Conservation (phyloP, 1,284 basidiomycete genomes). For the Ganoderma sinense region DNA sequence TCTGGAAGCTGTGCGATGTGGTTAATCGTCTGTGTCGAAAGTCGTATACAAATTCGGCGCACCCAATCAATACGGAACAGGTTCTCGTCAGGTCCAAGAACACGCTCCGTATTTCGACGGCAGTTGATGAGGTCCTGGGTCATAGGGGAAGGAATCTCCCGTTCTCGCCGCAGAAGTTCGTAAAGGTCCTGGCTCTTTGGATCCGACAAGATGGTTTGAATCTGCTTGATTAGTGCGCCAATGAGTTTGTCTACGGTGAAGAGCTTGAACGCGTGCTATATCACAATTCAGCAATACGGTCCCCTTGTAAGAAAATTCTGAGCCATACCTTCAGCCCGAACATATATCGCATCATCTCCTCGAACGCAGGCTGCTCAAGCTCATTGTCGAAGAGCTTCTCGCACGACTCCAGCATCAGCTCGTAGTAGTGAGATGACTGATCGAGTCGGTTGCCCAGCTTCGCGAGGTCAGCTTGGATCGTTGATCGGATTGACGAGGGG, state of each 20-base stretch:
- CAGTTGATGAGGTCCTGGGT: constrained; percentile 89
- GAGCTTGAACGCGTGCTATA: constrained; percentile 79
- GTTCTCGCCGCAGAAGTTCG: constrained; percentile 81
- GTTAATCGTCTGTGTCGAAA: background rate
- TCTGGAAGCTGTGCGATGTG: constrained; percentile 69
- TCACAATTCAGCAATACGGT: background rate
- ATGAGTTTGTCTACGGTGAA: constrained; percentile 96
- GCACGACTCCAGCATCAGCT: constrained; percentile 85
- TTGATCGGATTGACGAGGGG: constrained; percentile 44
- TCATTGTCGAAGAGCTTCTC: constrained; percentile 94
- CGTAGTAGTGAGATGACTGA: constrained; percentile 70
- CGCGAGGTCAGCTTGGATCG: constrained; percentile 36
- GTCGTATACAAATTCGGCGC: constrained; percentile 35
- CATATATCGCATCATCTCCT: constrained; percentile 92
- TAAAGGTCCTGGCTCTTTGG: constrained; percentile 86
- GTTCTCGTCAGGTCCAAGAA: constrained; percentile 90
- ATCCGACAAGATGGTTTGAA: constrained; percentile 84
- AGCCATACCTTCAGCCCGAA: constrained; percentile 80
- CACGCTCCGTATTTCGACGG: constrained; percentile 83
- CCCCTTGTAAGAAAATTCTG: background rate
- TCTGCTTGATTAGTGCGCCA: constrained; percentile 87
- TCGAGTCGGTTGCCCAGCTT: constrained; percentile 36
- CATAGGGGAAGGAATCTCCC: constrained; percentile 66
- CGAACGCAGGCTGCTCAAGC: constrained; percentile 86
- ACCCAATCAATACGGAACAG: constrained; percentile 95